phyloP scores from a whole-genome alignment of 495 filamentous ascomycete genomes.

The Aspergillus sparsus region DNA sequence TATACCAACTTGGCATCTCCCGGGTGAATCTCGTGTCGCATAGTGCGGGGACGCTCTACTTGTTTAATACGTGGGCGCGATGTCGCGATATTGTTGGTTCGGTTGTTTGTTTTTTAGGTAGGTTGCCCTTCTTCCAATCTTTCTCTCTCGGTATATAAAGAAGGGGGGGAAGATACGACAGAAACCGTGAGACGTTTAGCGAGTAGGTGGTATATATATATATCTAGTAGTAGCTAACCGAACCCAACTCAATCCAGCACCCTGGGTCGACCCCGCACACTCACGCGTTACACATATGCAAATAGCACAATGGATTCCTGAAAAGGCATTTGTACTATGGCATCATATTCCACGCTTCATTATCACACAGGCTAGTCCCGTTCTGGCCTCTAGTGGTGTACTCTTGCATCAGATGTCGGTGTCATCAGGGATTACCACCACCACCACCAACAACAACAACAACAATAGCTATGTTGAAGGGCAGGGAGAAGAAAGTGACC shows the following conservation, averaged over 20 bases:
- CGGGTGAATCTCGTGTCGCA: conserved; percentile 46
- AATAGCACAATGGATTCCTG: conserved; percentile 30
- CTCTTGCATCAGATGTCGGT: conserved; percentile 20
- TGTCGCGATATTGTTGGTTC: conserved; percentile 40
- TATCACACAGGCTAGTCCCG: conserved; percentile 28
- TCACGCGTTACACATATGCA: conserved; percentile 33
- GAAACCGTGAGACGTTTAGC: too few species aligned
- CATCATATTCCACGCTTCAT: conserved; percentile 38
- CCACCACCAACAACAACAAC: background rate
- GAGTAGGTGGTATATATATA: too few species aligned
- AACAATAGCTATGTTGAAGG: too few species aligned
- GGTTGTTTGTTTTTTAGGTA: conserved; percentile 40
- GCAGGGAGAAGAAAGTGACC: background rate
- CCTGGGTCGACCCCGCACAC: conserved; percentile 49
- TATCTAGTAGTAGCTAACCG: background rate
- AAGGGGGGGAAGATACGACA: too few species aligned
- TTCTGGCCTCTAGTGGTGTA: conserved; percentile 25
- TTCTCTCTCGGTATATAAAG: too few species aligned
- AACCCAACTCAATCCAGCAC: conserved; percentile 28
- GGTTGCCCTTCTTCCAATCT: too few species aligned
- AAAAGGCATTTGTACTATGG: conserved; percentile 34
- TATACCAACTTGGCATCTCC: conserved; percentile 39
- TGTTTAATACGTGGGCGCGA: conserved; percentile 44
- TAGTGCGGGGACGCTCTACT: conserved; percentile 49
- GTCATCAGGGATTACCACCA: background rate